phyloP scores from a whole-genome alignment of 192 early-diverging fungal genomes.

The Coemansia sp. region DNA sequence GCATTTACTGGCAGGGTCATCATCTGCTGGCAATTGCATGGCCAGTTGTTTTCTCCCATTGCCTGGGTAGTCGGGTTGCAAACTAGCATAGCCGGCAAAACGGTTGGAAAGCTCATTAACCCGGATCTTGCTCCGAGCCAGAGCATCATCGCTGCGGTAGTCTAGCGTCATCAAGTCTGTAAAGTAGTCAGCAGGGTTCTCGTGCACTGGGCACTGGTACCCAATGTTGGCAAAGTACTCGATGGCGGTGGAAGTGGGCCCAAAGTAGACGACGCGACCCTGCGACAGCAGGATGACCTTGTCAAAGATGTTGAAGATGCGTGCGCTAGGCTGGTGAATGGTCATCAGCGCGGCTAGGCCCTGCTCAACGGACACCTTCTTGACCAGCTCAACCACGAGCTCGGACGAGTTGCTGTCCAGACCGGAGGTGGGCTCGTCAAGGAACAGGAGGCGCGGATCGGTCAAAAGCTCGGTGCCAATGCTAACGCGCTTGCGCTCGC shows the following conservation, averaged over 20 bases:
- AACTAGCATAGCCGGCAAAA: slow-evolving; percentile 15
- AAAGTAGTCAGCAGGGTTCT: slow-evolving; percentile 67
- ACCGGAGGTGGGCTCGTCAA: slow-evolving; percentile 60
- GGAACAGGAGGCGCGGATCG: slow-evolving; percentile 53
- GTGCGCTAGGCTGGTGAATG: slow-evolving; percentile 84
- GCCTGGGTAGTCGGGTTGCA: background rate
- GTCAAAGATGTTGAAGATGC: slow-evolving; percentile 76
- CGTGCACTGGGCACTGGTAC: slow-evolving; percentile 52
- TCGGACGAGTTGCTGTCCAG: slow-evolving; percentile 63
- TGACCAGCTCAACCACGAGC: slow-evolving; percentile 55
- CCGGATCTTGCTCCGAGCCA: slow-evolving; percentile 28
- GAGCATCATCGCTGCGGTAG: slow-evolving; percentile 31
- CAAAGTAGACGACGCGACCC: slow-evolving; percentile 61
- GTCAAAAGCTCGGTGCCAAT: slow-evolving; percentile 49
- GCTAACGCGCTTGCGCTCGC: slow-evolving; percentile 52
- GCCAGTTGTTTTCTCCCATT: background rate
- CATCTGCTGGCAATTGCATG: background rate
- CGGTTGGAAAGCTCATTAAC: slow-evolving; percentile 27
- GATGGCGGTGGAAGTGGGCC: slow-evolving; percentile 31
- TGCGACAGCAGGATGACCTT: slow-evolving; percentile 64
- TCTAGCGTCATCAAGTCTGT: slow-evolving; percentile 57
- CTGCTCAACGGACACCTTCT: slow-evolving; percentile 53
- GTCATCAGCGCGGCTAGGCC: slow-evolving; percentile 74
- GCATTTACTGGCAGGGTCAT: background rate
- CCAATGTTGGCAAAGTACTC: slow-evolving; percentile 51